Conservation (phyloP, 129 eudicot genomes). For the Sambucus nigra region DNA sequence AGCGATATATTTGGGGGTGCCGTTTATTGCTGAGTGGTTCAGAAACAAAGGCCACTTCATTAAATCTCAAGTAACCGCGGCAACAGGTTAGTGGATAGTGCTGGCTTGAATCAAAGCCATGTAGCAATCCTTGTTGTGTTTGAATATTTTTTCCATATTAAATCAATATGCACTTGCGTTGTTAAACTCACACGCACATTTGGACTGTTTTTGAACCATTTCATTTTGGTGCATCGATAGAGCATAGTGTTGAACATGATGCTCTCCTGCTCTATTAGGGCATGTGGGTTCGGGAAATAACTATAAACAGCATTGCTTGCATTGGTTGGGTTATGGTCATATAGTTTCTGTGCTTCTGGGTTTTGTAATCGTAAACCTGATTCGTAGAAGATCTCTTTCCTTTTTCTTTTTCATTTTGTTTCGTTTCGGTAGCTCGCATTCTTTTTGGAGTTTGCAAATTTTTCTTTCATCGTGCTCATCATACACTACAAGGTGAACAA, state of each 20-base stretch:
- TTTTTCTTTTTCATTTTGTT: too few relatives aligned
- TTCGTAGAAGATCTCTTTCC: too few relatives aligned
- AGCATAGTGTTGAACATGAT: background rate
- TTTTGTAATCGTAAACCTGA: too few relatives aligned
- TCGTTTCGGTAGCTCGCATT: background rate
- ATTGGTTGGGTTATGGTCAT: too few relatives aligned
- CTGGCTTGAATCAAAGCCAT: background rate
- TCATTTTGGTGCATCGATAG: background rate
- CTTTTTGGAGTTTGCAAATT: background rate
- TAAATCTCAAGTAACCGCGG: conserved; percentile 97
- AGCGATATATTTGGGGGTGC: conserved; percentile 78
- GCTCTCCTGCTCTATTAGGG: background rate
- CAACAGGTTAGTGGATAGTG: conserved; percentile 55
- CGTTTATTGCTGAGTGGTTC: conserved; percentile 97
- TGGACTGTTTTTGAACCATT: background rate
- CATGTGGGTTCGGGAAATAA: too few relatives aligned
- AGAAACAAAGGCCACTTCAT: conserved; percentile 91
- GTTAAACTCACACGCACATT: background rate
- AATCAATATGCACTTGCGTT: conserved; percentile 2
- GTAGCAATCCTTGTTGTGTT: background rate
- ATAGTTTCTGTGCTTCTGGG: too few relatives aligned
- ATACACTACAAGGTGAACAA: background rate
- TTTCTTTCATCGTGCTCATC: background rate
- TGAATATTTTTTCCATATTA: background rate
- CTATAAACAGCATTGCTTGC: too few relatives aligned